Base-by-base conservation (phyloP, 371 early-diverging fungal species). In the Mucor mucedo region DNA sequence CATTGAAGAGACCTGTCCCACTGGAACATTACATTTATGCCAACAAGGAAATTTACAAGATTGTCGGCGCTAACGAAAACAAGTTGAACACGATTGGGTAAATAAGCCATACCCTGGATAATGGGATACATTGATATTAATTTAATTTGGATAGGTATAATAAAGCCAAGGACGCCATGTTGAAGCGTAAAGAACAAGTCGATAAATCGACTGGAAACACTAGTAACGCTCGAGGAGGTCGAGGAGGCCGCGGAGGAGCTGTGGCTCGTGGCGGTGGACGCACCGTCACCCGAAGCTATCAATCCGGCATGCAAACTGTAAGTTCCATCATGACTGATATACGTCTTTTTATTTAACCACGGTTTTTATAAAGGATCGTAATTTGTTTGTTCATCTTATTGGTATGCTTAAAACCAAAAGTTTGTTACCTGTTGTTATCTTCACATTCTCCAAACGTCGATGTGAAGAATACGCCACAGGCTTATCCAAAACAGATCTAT, bases 1-100 rank as follows among this genome's bases (percentile, higher is more conserved):
- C 99, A 5, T 72, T 86, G 3, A 92, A 98, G 76, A 87, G 99
- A 42, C 99, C 99, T 13, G 98, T 99, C 3, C 99, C 99, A 8
- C 81, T 99, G 14, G 99, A 99, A 75, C 98, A 98, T 78, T 87
- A 90, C 70, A 79, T 99, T 30, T 99, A 94, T 70, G 89, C 91
- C 41, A 82, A 85, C 63, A 85, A 91, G 53, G 93, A 95, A 13
- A 63, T 93, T 28, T 88, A 87, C 78, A 95, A 93, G 79, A 89
- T 98, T 63, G 97, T 98, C 11, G 94, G 92, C 55, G 83, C 89
- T 28, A 76, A 82, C 35, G 82, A 81, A 63, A 69, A 52, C 14
- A 78, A 78, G 50, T 30, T 81, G 60, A 87, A 71, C 39, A 71
- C 66, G 32, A 55, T 65, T 28, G 75, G 63, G 74, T 76, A 76